Base-by-base conservation (phyloP, 2,329 filamentous ascomycete species). In the Teratosphaeria viscida region DNA sequence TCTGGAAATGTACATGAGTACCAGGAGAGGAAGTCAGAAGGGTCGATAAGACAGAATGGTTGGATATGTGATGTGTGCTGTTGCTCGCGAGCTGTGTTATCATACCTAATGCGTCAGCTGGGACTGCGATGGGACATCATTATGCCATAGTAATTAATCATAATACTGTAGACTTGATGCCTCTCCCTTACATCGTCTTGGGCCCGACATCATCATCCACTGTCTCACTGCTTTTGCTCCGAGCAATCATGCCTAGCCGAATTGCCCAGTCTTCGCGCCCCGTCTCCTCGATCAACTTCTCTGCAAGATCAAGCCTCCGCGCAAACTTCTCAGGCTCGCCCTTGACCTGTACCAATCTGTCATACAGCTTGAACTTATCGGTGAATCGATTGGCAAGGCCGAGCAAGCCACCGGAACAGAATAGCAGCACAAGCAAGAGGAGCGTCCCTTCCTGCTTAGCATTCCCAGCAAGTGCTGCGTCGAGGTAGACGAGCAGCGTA, bases 401-500 rank as follows among this genome's bases (percentile, higher is more conserved):
- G 12, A 86, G 69, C 35, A 84, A 62, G 0, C 74, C 81, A 0
- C 80, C 81, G 27, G 79, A 82, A n/a, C 74, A 58, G 11, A 85
- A 69, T 55, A 85, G 68, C 56, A 85, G 70, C 0, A 71, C 70
- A 62, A 84, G 75, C 47, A 85, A 73, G 3, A 81, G 71, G 10
- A 84, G 69, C 39, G 80, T 77, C 3, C 82, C 82, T 0, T 74
- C 74, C 66, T 82, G 78, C 0, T 76, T 78, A 60, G 82, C 78
- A 67, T 85, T 85, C 11, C 78, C 80, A 59, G 79, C 78, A 23
- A 85, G 69, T 1, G 79, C 78, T 5, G 81, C 82, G 52, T 80
- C 79, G 2, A 83, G 65, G 66, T 84, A 86, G 3, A 85, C 82
- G 59, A 83, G 73, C 54, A 86, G 64, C 63, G 83, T 85, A 10